phyloP scores from a whole-genome alignment of 495 filamentous ascomycete genomes.

The Aspergillus sclerotioniger region DNA sequence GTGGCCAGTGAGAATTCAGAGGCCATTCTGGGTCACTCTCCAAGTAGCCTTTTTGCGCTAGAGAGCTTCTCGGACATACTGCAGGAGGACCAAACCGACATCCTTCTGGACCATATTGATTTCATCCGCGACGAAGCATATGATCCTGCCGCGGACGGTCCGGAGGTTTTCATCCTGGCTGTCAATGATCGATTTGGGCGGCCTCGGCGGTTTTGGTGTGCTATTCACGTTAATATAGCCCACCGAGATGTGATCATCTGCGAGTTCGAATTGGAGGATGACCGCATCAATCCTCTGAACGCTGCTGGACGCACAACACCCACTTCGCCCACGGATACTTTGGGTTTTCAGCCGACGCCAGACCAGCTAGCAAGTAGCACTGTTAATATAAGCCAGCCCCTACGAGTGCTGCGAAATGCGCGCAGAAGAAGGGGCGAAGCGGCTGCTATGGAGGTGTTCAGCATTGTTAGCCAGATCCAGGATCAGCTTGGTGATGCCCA shows the following conservation, averaged over 20 bases:
- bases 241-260: constrained; percentile 76
- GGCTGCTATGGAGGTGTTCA: constrained; percentile 90
- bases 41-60: constrained; percentile 71
- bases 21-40: constrained; percentile 73
- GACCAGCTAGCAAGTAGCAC: constrained; percentile 72
- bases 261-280: constrained; percentile 90
- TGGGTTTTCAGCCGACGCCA: constrained; percentile 63
- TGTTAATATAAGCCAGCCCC: constrained; percentile 67
- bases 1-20: constrained; percentile 86
- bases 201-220: constrained; percentile 79
- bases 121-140: constrained; percentile 74
- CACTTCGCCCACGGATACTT: constrained; percentile 68
- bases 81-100: constrained; percentile 77
- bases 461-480: constrained; percentile 71
- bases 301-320: constrained; percentile 54
- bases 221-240: constrained; percentile 68
- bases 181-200: constrained; percentile 54
- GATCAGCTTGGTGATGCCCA: constrained; percentile 46
- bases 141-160: constrained; percentile 70
- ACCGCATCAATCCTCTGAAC: constrained; percentile 66
- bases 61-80: constrained; percentile 77
- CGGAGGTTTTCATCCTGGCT: constrained; percentile 81
- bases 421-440: constrained; percentile 77
- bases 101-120: constrained; percentile 80
- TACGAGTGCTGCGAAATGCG: constrained; percentile 76